Evolutionary conservation across 768 basidiomycete genomes (phyloP).

Genomic region (Termitomyces sp.): DNA sequence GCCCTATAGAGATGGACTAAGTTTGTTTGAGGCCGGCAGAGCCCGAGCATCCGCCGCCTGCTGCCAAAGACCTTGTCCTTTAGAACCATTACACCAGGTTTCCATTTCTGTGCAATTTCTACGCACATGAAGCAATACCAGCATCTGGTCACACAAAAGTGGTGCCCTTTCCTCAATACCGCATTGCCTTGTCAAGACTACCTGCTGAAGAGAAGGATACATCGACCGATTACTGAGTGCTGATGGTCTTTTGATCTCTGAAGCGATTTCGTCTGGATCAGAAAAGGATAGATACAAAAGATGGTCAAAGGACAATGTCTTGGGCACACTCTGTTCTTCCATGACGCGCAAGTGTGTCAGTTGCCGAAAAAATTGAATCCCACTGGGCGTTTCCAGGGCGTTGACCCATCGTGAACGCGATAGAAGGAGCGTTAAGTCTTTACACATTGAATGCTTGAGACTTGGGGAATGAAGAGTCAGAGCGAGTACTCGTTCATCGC

Average conservation of each 20-base stretch:
- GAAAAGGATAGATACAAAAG: slow-evolving; percentile 28
- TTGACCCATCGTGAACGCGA: slow-evolving; percentile 18
- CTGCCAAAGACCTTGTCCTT: slow-evolving; percentile 27
- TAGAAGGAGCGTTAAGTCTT: slow-evolving; percentile 26
- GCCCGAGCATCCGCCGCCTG: slow-evolving; percentile 13
- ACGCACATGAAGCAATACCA: slow-evolving; percentile 23
- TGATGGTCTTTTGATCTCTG: slow-evolving; percentile 11
- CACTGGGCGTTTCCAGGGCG: slow-evolving; percentile 16
- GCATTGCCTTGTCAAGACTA: slow-evolving; percentile 24
- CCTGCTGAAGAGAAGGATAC: slow-evolving; percentile 24
- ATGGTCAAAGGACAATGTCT: slow-evolving; percentile 12
- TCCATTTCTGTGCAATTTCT: slow-evolving; percentile 27
- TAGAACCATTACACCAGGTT: slow-evolving; percentile 29
- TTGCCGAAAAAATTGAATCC: slow-evolving; percentile 22
- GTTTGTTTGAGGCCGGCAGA: slow-evolving; percentile 4
- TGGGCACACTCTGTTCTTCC: slow-evolving; percentile 22
- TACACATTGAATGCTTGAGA: slow-evolving; percentile 23
- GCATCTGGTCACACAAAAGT: slow-evolving; percentile 15
- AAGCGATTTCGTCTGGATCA: slow-evolving; percentile 6
- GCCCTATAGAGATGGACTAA: slow-evolving; percentile 13
- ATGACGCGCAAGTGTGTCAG: slow-evolving; percentile 29
- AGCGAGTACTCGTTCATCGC: slow-evolving; percentile 22
- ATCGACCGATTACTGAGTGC: slow-evolving; percentile 15
- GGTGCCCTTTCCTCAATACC: slow-evolving; percentile 16
- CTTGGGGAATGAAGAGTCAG: slow-evolving; percentile 12